A percentile compares a stretch with the other conserved stretches of the same genome.
Evolutionary conservation across 139 green algal genomes (phyloP).

Genomic region (Chlamydomonas applanata): DNA sequence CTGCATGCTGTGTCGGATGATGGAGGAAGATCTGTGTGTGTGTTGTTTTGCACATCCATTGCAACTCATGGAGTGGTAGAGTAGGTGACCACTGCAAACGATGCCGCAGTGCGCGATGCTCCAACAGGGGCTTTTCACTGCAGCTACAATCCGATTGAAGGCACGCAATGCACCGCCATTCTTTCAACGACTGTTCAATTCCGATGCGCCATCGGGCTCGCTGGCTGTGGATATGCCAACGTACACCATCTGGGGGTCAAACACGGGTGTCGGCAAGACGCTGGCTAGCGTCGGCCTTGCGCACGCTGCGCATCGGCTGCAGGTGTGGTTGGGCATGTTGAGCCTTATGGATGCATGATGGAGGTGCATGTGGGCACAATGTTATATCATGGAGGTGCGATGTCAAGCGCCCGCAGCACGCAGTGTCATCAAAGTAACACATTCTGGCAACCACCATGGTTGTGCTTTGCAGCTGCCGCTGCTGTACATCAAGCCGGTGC

Average conservation of each 20-base stretch:
- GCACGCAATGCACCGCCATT: too few species aligned
- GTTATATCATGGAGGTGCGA: not conserved
- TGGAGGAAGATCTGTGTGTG: too few species aligned
- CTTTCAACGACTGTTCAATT: too few species aligned
- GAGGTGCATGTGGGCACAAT: not conserved
- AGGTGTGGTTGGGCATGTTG: constrained; percentile 15
- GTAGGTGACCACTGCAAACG: too few species aligned
- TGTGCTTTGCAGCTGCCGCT: constrained; percentile 49
- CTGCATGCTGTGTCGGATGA: too few species aligned
- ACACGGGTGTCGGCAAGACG: constrained; percentile 96
- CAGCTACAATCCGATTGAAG: too few species aligned
- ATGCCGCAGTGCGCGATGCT: too few species aligned
- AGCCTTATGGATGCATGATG: not conserved
- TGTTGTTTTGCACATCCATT: too few species aligned
- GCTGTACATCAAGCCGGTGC: constrained; percentile 93
- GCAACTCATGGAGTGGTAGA: too few species aligned
- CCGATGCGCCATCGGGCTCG: too few species aligned
- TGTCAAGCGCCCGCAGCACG: not conserved
- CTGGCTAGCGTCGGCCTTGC: constrained; percentile 80
- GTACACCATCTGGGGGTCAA: constrained; percentile 86
- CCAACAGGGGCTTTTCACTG: too few species aligned
- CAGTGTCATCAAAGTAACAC: not conserved
- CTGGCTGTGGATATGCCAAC: constrained; percentile 31
- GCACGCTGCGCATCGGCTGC: constrained; percentile 26
- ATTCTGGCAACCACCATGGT: not conserved